Evolutionary conservation across 345 rosid species (phyloP), one percentile per base, ranked within the genome.

Genomic region (Corchorus capsularis): DNA sequence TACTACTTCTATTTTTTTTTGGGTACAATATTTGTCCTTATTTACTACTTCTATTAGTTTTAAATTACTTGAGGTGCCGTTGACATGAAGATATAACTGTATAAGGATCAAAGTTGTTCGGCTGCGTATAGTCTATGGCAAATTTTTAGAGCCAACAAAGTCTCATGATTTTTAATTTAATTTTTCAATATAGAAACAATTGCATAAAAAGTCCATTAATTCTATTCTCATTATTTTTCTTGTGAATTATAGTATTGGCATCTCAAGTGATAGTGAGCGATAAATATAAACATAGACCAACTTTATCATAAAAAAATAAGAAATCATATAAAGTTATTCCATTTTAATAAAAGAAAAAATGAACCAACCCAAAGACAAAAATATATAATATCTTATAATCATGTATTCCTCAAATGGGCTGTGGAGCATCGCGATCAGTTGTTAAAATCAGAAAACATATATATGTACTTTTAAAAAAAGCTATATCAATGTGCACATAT

Each of bases 361-460:
- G 10, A 45, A 6, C 47, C 47, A 45, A 32, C 8, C 17, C 63
- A 27, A 32, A 27, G 1, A 60, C 37, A 27, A 27, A 27, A 27
- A 27, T 27, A 27, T 27, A 0, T 27, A 0, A 27, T 1, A 27
- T 27, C 27, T 27, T 27, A 56, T 39, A 56, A 56, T 56, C 19
- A 56, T 22, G 12, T 19, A n/a, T 56, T 56, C 61, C 32, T 56
- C 19, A 56, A 3, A 39, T 56, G 3, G 7, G 10, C 8, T 45
- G 47, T 45, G 47, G 8, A 45, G 47, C 17, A 45, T 60, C 6
- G 34, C 37, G 12, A 63, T 39, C 52, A 61, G 22, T 53, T 66
- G 69, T 61, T 34, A 62, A 3, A 68, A 64, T 5, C 49, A 53
- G 43, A 34, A 50, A 76, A 74, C 60, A 54, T 27, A 27, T 27